Evolutionary conservation across 202 grass and related monocot genomes (phyloP), one percentile per base, ranked within the genome.

Genomic region (Panicum hallii): DNA sequence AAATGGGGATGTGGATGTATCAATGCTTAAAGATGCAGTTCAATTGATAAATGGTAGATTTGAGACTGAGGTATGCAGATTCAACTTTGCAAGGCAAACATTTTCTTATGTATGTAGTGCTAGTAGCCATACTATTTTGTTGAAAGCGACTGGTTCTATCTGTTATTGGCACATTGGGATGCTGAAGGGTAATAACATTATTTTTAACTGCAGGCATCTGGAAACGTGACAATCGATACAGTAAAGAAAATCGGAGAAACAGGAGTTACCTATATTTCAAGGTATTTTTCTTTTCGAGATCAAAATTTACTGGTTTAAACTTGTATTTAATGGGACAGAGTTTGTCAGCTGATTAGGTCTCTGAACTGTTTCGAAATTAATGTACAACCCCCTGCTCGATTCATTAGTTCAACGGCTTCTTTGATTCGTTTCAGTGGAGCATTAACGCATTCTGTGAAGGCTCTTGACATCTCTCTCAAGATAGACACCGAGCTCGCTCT

Each of bases 191-290:
- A 36, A 14, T 72, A 22, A 15, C 41, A 70, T 20, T 61, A 0
- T 56, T 79, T 88, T 75, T 71, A 70, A 70, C 66, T 77, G 22
- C 81, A 99, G 96, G 93, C 96, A 74, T 99, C 96, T 84, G 96
- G 96, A 91, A 99, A 99, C 81, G 91, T 96, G 73, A 99, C 90
- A 11, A 74, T 99, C 4, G 91, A 95, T 9, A 94, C 91, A 14
- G 93, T 99, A 14, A 94, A 94, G 74, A 99, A 92, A 95, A 99
- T 99, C 7, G 91, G 96, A 67, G 86, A 91, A 89, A 95, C 91
- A 16, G 93, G 96, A 73, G 96, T 99, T 63, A 91, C 93, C 9
- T 99, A 90, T 46, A 95, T 99, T 72, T 98, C 93, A 75, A 98
- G 95, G 93, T 95, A 86, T 17, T 52, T 9, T 54, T 22, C 23